These are phyloP conservation scores for Nigrograna mackinnonii DNA, from an alignment of 2,329 filamentous ascomycete species.

Conservation along the genomic window DNA sequence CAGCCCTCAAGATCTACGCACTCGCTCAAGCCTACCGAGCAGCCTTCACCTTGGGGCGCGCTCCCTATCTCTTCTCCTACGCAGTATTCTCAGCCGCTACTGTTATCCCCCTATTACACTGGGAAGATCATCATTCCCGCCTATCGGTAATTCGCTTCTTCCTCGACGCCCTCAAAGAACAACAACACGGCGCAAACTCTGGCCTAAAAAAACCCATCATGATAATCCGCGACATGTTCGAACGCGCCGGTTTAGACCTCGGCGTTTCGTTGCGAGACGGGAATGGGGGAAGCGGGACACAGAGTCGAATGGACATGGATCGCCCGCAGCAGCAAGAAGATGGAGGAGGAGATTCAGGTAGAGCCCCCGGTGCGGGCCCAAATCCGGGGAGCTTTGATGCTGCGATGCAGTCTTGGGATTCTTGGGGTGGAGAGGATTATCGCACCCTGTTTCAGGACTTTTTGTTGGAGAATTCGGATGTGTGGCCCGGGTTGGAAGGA, in stretches of 20 bases:
- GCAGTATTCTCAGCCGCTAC: not conserved
- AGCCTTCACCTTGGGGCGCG: not conserved
- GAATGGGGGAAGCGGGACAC: not conserved
- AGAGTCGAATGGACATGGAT: too few relatives aligned
- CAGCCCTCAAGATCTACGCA: not conserved
- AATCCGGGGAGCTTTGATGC: too few relatives aligned
- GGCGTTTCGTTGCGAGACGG: not conserved
- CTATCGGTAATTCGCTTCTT: not conserved
- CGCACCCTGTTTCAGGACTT: not conserved
- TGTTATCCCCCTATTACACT: not conserved
- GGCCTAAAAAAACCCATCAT: not conserved
- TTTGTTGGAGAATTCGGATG: not conserved
- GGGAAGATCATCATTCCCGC: not conserved
- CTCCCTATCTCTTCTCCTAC: not conserved
- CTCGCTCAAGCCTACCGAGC: not conserved
- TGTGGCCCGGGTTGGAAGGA: not conserved
- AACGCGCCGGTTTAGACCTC: not conserved
- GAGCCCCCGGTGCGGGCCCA: too few relatives aligned
- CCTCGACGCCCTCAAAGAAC: not conserved
- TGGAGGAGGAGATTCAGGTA: not conserved
- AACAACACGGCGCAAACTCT: not conserved
- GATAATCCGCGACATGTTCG: not conserved
- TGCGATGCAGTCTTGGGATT: not conserved
- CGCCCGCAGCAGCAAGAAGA: too few relatives aligned
- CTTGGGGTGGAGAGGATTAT: not conserved